phyloP scores from a whole-genome alignment of 2,329 filamentous ascomycete species.

The Orbilia blumenaviensis region DNA sequence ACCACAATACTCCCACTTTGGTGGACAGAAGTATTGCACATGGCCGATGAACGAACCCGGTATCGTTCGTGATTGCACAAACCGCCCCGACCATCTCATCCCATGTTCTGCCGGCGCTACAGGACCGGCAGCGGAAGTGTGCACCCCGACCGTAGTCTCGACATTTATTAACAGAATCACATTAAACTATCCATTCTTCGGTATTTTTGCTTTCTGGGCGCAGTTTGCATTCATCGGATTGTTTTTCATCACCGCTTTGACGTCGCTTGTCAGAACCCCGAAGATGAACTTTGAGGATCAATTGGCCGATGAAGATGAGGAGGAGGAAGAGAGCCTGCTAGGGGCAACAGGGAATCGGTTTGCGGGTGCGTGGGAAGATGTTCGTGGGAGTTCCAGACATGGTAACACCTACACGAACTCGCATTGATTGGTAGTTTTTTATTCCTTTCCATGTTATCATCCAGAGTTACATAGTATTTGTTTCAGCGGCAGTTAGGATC shows the following conservation, averaged over 20 bases:
- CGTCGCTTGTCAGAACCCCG: conserved; percentile 81
- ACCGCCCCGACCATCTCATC: conserved; percentile 75
- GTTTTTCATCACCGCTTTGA: conserved; percentile 82
- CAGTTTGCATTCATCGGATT: conserved; percentile 90
- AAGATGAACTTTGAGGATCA: conserved; percentile 81
- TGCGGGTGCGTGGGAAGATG: conserved; percentile 87
- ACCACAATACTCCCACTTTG: conserved; percentile 92
- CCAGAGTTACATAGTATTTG: neutral
- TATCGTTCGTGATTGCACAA: conserved; percentile 75
- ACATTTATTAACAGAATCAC: conserved; percentile 93
- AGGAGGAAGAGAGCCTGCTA: conserved; percentile 85
- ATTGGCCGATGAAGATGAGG: conserved; percentile 87
- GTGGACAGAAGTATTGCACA: conserved; percentile 92
- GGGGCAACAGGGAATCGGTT: conserved; percentile 83
- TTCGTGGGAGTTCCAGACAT: conserved; percentile 67
- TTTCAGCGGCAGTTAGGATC: neutral
- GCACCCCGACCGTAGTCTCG: conserved; percentile 88
- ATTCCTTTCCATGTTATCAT: neutral
- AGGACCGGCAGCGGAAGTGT: conserved; percentile 79
- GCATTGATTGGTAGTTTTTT: neutral
- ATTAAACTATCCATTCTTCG: conserved; percentile 94
- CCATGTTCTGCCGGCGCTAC: conserved; percentile 81
- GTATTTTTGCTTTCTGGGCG: conserved; percentile 91
- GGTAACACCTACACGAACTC: conserved; percentile 4
- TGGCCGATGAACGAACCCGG: conserved; percentile 69